phyloP scores from a whole-genome alignment of 768 basidiomycete genomes.

The Tulasnella calospora region DNA sequence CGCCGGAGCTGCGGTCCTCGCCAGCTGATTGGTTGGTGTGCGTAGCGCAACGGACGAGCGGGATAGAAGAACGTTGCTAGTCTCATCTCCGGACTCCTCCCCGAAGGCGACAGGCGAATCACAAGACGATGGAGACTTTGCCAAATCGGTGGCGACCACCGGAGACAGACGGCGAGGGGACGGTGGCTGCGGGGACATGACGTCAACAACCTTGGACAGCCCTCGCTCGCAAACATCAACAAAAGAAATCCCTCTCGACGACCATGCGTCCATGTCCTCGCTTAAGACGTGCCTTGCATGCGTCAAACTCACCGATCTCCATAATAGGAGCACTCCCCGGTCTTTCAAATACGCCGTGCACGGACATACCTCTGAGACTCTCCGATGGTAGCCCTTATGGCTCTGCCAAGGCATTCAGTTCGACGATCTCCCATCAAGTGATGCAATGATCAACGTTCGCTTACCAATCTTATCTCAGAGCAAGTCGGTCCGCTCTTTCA shows the following conservation, averaged over 20 bases:
- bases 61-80: neutral
- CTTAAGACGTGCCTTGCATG: too few species aligned
- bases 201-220: neutral
- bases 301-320: too few species aligned
- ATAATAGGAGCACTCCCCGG: neutral
- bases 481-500: too few species aligned
- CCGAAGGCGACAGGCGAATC: neutral
- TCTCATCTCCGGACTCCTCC: neutral
- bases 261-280: too few species aligned
- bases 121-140: neutral
- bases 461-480: too few species aligned
- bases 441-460: neutral
- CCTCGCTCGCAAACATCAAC: neutral
- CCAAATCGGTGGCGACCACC: constrained; percentile 1
- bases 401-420: neutral
- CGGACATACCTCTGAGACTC: neutral
- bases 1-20: neutral
- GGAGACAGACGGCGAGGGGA: neutral
- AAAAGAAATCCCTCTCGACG: neutral
- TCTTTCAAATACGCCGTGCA: neutral
- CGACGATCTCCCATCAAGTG: neutral
- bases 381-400: neutral
- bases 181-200: constrained; percentile 4
- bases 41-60: neutral
- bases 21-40: neutral